Percentiles rank a stretch among this genome's conserved stretches.
Conservation (phyloP, 2,329 filamentous ascomycete genomes). For the Aspergillus sp. region DNA sequence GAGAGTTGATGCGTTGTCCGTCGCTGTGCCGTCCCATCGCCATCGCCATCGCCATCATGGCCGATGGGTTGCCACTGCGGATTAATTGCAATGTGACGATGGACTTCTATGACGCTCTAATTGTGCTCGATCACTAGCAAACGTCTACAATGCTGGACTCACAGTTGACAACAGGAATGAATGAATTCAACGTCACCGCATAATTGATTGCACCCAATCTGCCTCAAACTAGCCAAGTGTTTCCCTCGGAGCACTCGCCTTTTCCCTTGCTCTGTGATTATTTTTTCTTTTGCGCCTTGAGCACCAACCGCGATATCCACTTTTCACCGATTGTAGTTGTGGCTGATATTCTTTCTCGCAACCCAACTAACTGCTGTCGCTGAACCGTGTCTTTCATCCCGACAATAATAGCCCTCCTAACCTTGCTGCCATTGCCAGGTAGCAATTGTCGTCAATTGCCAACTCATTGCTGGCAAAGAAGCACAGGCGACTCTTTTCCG, state of each 20-base stretch:
- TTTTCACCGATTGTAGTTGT: constrained; percentile 18
- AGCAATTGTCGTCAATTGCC: constrained; percentile 15
- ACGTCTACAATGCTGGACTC: too few species aligned
- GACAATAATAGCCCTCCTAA: constrained; percentile 8
- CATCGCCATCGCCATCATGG: constrained; percentile 8
- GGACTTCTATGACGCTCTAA: background rate
- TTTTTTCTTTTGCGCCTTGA: constrained; percentile 5
- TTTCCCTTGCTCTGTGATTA: constrained; percentile 17
- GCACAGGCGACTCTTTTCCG: constrained; percentile 15
- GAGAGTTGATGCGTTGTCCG: constrained; percentile 22
- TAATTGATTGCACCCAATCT: constrained; percentile 9
- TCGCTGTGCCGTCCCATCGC: constrained; percentile 10
- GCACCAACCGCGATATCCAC: constrained; percentile 8
- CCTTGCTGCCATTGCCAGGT: background rate
- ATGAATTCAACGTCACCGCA: constrained; percentile 5
- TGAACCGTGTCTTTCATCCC: constrained; percentile 3
- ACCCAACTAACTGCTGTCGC: constrained; percentile 2
- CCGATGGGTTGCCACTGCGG: constrained; percentile 9
- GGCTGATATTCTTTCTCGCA: constrained; percentile 16
- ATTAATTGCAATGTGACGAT: constrained; percentile 3
- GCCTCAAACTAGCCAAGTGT: constrained; percentile 8
- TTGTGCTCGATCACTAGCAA: background rate
- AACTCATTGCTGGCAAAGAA: constrained; percentile 19
- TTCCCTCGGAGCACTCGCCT: constrained; percentile 11
- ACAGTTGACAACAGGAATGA: background rate